A percentile compares a stretch with the other conserved stretches of the same genome.
These are phyloP conservation scores for Raffaelea arxii DNA, from an alignment of 2,329 filamentous ascomycete genomes.

Conservation along the genomic window DNA sequence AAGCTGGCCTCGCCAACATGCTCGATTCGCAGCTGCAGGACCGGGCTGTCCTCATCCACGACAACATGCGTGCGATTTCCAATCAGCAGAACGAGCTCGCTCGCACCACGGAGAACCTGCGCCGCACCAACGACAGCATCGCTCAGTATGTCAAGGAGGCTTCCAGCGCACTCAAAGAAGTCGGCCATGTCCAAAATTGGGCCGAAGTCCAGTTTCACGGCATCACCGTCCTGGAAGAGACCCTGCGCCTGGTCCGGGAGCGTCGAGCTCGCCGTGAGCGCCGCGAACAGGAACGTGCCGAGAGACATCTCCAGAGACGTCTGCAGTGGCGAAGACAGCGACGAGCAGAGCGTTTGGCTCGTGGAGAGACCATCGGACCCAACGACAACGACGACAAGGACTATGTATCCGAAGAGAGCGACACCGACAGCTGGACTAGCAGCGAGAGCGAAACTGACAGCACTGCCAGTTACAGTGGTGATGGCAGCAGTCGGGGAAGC, in stretches of 20 bases:
- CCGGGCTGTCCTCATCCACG: constrained; percentile 60
- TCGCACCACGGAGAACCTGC: constrained; percentile 48
- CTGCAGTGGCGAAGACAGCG: neutral
- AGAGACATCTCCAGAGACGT: too few species aligned
- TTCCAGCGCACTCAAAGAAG: constrained; percentile 59
- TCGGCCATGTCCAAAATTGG: constrained; percentile 80
- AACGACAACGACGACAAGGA: neutral
- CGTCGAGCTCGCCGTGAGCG: constrained; percentile 9
- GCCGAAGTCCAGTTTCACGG: constrained; percentile 69
- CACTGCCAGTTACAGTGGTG: too few species aligned
- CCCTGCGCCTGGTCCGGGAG: constrained; percentile 43
- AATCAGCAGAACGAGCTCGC: constrained; percentile 58
- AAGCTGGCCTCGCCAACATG: constrained; percentile 57
- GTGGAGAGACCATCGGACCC: neutral
- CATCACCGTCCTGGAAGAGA: constrained; percentile 56
- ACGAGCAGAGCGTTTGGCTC: neutral
- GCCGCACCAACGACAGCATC: constrained; percentile 56
- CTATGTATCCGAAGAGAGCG: neutral
- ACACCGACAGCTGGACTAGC: neutral
- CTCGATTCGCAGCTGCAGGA: constrained; percentile 59
- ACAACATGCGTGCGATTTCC: constrained; percentile 54
- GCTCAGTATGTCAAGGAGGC: constrained; percentile 54
- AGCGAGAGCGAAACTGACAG: neutral
- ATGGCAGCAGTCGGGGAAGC: neutral
- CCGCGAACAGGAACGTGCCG: constrained; percentile 9